phyloP scores from a whole-genome alignment of 129 eudicot genomes.

The Pulicaria dysenterica region DNA sequence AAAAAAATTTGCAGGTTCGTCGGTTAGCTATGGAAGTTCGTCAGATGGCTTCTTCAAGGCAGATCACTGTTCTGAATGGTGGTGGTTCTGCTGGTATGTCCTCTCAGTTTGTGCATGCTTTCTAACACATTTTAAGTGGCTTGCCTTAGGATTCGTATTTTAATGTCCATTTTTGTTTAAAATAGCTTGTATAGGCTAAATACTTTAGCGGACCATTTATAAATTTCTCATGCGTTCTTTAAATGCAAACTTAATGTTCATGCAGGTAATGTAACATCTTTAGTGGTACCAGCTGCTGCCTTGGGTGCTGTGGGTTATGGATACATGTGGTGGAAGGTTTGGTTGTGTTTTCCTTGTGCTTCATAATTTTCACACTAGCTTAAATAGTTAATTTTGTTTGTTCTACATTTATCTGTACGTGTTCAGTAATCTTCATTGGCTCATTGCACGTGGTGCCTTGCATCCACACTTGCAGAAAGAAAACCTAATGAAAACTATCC shows the following conservation, averaged over 20 bases:
- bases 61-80: constrained; percentile 79
- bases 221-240: not conserved
- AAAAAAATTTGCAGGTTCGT: constrained; percentile 57
- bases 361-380: not conserved
- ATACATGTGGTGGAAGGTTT: constrained; percentile 99
- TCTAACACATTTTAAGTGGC: not conserved
- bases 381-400: not conserved
- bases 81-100: constrained; percentile 68
- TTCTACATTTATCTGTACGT: not conserved
- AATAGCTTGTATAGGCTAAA: constrained; percentile 11
- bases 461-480: constrained; percentile 22
- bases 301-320: constrained; percentile 87
- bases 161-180: constrained; percentile 15
- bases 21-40: constrained; percentile 83
- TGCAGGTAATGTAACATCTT: constrained; percentile 54
- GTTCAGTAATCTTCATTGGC: not conserved
- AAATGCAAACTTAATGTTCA: constrained; percentile 9
- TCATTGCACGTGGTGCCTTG: constrained; percentile 6
- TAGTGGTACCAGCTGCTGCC: constrained; percentile 78
- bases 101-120: not conserved
- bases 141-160: constrained; percentile 11
- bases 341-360: constrained; percentile 12
- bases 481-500: constrained; percentile 17
- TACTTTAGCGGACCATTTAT: constrained; percentile 16
- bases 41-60: constrained; percentile 66